Evolutionary conservation across 805 yeast species (phyloP), one percentile per base, ranked within the genome.

Genomic region (Kurtzmaniella fragi): DNA sequence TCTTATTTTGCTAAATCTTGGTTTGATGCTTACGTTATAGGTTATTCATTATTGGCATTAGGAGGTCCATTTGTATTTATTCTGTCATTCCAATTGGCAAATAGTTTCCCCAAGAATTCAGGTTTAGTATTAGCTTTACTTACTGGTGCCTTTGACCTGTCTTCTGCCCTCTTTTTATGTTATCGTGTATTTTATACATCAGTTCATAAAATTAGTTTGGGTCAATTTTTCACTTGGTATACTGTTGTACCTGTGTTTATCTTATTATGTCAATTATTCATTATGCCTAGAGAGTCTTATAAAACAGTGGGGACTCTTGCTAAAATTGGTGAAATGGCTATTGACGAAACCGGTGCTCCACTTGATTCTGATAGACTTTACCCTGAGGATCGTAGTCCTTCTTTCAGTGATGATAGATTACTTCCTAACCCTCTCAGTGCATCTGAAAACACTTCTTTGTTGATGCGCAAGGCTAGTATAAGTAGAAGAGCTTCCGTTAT

Each of bases 31-130:
- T 89, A 84, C 58, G 57, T 87, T 29, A 41, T 62, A 7, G 98
- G 97, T 0, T 91, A 86, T 57, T 67, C 83, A 2, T 59, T 76
- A 12, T 66, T 90, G 17, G 96, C 96, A 0, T 67, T 88, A 41
- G 96, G 95, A 5, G 97, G 98, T 4, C 98, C 98, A 8, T 89
- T 90, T 63, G 90, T 84, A 15, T 90, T 86, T 57, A 89, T 91
- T 42, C 82, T 95, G 13, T 79, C 88, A 44, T 89, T 90, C 72
- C 97, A 90, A 54, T 69, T 90, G 56, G 63, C 96, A 5, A 90
- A 89, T 56, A 75, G 85, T 20, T 86, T 89, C 62, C 96, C 96
- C 2, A 75, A 76, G 31, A 78, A 77, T 50, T 83, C 95, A 3
- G 96, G 96, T 0, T 72, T 85, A 34, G 71, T 89, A 15, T 63